Percentiles rank a stretch among this genome's conserved stretches.
phyloP scores from a whole-genome alignment of 1,284 basidiomycete species.

The Ustilago sp. region DNA sequence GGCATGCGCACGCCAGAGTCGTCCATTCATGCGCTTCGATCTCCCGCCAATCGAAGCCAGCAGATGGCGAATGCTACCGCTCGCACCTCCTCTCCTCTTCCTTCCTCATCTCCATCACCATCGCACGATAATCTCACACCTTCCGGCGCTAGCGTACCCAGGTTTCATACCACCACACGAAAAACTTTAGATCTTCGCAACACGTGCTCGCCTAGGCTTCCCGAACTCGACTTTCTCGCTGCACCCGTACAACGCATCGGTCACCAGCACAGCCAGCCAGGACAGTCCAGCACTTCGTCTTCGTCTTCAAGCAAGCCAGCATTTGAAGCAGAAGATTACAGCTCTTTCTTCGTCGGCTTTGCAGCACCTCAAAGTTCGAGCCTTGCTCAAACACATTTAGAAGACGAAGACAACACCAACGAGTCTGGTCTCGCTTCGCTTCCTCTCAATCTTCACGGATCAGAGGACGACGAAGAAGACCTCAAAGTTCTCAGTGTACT shows the following conservation, averaged over 20 bases:
- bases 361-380: neutral
- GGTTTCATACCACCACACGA: neutral
- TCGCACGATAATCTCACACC: neutral
- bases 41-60: conserved; percentile 1
- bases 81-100: conserved; percentile 1
- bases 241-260: neutral
- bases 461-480: conserved; percentile 23
- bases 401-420: neutral
- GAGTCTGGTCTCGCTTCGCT: neutral
- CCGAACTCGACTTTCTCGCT: neutral
- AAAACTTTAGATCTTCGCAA: neutral
- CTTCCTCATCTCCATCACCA: conserved; percentile 7
- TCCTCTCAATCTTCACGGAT: conserved; percentile 1
- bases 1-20: conserved; percentile 7
- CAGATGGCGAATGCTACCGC: neutral
- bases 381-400: neutral
- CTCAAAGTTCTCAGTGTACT: conserved; percentile 20
- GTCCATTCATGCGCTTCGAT: conserved; percentile 11
- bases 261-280: neutral
- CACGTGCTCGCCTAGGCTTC: neutral
- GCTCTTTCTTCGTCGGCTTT: conserved; percentile 30
- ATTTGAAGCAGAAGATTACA: conserved; percentile 13
- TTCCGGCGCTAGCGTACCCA: neutral
- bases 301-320: neutral
- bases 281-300: neutral